Evolutionary conservation across 1,139 yeast genomes (phyloP), one percentile per base, ranked within the genome.

Genomic region (Blastobotrys persicus): DNA sequence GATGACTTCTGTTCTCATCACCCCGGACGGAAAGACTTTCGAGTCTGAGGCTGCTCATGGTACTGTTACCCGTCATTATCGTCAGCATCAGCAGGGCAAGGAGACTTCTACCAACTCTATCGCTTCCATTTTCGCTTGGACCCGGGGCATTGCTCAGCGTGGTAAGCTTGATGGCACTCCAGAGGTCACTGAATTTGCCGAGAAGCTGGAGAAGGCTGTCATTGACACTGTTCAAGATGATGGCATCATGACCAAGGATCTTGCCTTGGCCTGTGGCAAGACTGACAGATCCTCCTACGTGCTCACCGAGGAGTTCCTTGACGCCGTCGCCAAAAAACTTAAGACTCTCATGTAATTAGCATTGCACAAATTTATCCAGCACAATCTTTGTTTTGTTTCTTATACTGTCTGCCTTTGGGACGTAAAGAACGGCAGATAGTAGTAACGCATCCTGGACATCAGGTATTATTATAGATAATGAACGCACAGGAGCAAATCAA

Each of bases 41-140:
- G 97, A 91, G 76, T 78, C 94, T 52, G 98, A 91, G 73, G 97
- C 97, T 54, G 97, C 98, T 23, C 97, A 91, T 69, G 98, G 97
- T 53, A 91, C 98, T 39, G 97, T 91, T 59, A 91, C 97, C 52
- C 86, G 98, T 73, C 98, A 91, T 69, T 91, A 77, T 76, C 84
- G 97, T 75, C 94, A 85, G 72, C 87, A 88, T 70, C 97, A 91
- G 73, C 85, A 85, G 71, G 97, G 97, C 61, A 86, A 88, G 70
- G 96, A 89, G 73, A 91, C 98, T 31, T 88, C 96, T n/a, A 91
- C 98, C 58, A 91, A 91, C 75, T 89, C 97, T 40, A 91, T 91
- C 71, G 98, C 98, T n/a, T 88, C 96, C 26, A 91, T 91, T 62
- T 91, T 84, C 63, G 98, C 98, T 38, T 91, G 98, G 98, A 79